Conservation (phyloP, 2,329 filamentous ascomycete genomes). For the Aurifilum marmelostoma region DNA sequence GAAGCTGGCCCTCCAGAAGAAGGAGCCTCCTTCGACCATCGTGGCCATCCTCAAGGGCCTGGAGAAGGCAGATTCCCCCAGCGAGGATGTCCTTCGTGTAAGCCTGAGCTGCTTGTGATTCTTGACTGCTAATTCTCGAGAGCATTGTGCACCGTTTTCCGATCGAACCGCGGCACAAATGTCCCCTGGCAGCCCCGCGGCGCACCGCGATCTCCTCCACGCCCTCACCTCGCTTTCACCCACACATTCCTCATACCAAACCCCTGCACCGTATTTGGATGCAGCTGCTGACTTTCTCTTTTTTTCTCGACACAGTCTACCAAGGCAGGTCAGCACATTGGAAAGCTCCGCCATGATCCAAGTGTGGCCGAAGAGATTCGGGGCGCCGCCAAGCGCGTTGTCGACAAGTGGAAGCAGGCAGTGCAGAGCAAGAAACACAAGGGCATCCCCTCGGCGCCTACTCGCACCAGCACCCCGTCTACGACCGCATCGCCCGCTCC, state of each 20-base stretch:
- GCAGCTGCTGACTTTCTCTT: constrained; percentile 2
- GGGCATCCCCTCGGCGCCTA: constrained; percentile 41
- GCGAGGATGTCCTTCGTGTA: constrained; percentile 86
- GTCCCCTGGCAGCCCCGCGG: background rate
- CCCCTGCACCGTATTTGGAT: background rate
- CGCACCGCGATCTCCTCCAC: background rate
- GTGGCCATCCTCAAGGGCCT: constrained; percentile 76
- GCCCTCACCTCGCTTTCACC: background rate
- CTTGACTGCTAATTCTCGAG: background rate
- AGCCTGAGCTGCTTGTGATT: constrained; percentile 36
- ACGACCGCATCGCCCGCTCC: constrained; percentile 57
- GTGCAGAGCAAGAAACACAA: constrained; percentile 67
- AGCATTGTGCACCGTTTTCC: background rate
- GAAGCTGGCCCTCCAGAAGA: constrained; percentile 74
- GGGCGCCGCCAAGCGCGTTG: constrained; percentile 76
- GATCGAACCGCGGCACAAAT: background rate
- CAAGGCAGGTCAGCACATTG: constrained; percentile 88
- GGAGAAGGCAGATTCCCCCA: constrained; percentile 78
- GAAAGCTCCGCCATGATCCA: constrained; percentile 74
- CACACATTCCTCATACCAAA: background rate
- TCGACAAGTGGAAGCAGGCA: constrained; percentile 83
- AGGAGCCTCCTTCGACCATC: constrained; percentile 73
- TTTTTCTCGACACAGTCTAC: constrained; percentile 60
- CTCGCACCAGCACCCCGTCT: constrained; percentile 50
- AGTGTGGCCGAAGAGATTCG: constrained; percentile 74